Evolutionary conservation across 768 basidiomycete species (phyloP).

Genomic region (Hypholoma fasciculare): DNA sequence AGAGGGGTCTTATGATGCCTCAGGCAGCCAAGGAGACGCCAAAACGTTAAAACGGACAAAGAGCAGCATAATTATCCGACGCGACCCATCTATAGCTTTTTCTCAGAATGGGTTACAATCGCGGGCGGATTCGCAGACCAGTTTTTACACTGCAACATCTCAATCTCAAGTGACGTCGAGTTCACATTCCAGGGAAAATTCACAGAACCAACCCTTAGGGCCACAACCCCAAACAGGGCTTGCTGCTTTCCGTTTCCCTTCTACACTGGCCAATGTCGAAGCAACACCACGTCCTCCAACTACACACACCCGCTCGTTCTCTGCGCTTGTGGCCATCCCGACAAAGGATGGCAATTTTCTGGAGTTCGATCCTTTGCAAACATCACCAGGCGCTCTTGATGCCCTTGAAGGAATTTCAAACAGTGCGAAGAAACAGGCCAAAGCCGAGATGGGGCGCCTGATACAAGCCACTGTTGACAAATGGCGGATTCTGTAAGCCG

Average conservation of each 20-base stretch:
- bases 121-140: conserved; percentile 54
- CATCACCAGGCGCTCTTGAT: conserved; percentile 71
- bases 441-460: conserved; percentile 71
- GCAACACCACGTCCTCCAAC: conserved; percentile 35
- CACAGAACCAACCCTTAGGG: conserved; percentile 27
- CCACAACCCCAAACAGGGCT: conserved; percentile 18
- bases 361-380: conserved; percentile 80
- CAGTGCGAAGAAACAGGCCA: conserved; percentile 82
- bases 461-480: conserved; percentile 74
- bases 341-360: conserved; percentile 81
- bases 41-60: conserved; percentile 41
- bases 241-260: conserved; percentile 27
- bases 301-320: conserved; percentile 37
- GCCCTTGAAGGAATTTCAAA: conserved; percentile 76
- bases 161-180: conserved; percentile 31
- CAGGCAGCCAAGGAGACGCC: too few species aligned
- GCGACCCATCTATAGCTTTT: conserved; percentile 50
- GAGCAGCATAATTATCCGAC: conserved; percentile 62
- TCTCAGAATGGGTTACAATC: conserved; percentile 37
- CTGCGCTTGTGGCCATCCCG: conserved; percentile 74
- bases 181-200: conserved; percentile 44
- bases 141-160: conserved; percentile 39
- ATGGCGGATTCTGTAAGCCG: conserved; percentile 58
- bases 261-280: conserved; percentile 23
- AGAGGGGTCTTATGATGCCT: conserved; percentile 18